Percentiles rank a stretch among this genome's conserved stretches.
phyloP scores from a whole-genome alignment of 2,329 filamentous ascomycete genomes.

The Pseudocercospora pini-densiflorae region DNA sequence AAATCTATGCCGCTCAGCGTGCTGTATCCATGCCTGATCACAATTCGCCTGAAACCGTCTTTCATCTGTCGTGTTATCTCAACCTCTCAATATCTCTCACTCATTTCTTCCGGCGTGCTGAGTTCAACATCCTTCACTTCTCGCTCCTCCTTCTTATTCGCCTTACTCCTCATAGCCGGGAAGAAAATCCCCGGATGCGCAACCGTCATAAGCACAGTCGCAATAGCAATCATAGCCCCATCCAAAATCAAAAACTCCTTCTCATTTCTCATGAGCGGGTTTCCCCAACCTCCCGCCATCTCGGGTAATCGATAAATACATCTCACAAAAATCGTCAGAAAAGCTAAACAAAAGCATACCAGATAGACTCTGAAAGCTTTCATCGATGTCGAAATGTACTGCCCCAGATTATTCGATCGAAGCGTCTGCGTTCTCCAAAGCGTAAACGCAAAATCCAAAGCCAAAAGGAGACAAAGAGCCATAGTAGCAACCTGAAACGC shows the following conservation, averaged over 20 bases:
- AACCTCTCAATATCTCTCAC: neutral
- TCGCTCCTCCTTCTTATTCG: neutral
- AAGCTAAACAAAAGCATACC: conserved; percentile 59
- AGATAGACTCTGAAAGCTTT: conserved; percentile 59
- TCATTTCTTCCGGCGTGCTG: neutral
- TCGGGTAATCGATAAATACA: conserved; percentile 65
- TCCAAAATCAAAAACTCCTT: conserved; percentile 54
- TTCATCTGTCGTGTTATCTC: neutral
- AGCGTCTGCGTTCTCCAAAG: conserved; percentile 16
- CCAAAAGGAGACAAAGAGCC: conserved; percentile 47
- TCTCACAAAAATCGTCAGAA: conserved; percentile 67
- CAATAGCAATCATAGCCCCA: conserved; percentile 54
- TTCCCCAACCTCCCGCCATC: conserved; percentile 57
- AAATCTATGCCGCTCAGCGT: neutral
- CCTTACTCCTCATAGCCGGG: conserved; percentile 30
- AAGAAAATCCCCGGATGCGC: conserved; percentile 54
- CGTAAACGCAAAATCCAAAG: conserved; percentile 45
- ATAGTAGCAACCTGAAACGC: conserved; percentile 51
- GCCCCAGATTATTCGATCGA: conserved; percentile 39
- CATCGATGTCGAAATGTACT: conserved; percentile 24
- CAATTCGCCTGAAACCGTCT: neutral
- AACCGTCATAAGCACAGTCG: conserved; percentile 46
- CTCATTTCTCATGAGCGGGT: conserved; percentile 52
- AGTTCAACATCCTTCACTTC: neutral
- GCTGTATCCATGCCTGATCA: neutral